phyloP scores from a whole-genome alignment of 306 rosid genomes.

The Vicia faba region DNA sequence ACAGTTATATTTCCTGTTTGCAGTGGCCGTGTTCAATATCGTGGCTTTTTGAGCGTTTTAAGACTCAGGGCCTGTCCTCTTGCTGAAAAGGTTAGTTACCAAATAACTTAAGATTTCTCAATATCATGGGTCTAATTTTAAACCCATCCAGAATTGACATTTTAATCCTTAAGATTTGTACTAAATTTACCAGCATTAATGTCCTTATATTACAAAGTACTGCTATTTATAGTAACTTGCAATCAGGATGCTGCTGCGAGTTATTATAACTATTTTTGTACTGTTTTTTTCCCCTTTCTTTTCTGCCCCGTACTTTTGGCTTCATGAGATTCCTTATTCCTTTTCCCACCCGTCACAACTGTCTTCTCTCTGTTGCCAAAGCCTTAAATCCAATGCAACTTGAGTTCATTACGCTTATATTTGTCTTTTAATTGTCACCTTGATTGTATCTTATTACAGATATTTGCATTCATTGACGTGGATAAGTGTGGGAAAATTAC shows the following conservation, averaged over 20 bases:
- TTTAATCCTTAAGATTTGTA: constrained; percentile 15
- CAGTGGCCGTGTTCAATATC: constrained; percentile 80
- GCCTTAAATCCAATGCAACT: constrained; percentile 8
- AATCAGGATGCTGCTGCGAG: not conserved
- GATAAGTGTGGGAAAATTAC: constrained; percentile 70
- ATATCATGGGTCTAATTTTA: constrained; percentile 5
- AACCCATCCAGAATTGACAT: constrained; percentile 9
- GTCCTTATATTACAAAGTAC: not conserved
- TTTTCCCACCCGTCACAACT: too few species aligned
- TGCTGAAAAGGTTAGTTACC: constrained; percentile 72
- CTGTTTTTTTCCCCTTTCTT: constrained; percentile 7
- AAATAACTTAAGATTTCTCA: constrained; percentile 18
- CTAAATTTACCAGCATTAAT: constrained; percentile 1
- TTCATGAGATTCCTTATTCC: too few species aligned
- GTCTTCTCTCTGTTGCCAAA: constrained; percentile 21
- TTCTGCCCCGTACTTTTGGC: not conserved
- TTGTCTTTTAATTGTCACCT: constrained; percentile 19
- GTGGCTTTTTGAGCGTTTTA: constrained; percentile 69
- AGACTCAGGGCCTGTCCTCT: constrained; percentile 66
- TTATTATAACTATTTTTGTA: constrained; percentile 8
- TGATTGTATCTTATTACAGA: constrained; percentile 50
- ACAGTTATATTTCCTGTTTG: constrained; percentile 33
- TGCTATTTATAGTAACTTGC: not conserved
- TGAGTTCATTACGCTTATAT: not conserved
- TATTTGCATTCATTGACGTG: constrained; percentile 71